Conservation (phyloP, 495 filamentous ascomycete species). For the Daldinia caldariorum region DNA sequence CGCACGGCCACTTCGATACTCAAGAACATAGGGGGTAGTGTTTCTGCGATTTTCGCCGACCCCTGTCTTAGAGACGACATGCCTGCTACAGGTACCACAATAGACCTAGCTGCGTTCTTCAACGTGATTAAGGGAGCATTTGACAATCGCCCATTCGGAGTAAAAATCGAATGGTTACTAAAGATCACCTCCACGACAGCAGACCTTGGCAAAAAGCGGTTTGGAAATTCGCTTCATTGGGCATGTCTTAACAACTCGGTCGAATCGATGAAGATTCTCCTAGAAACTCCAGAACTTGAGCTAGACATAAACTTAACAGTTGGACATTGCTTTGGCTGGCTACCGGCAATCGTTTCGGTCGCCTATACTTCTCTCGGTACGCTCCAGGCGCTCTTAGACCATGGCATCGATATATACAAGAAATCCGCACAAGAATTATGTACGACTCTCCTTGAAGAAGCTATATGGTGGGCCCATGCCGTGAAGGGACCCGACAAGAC, state of each 20-base stretch:
- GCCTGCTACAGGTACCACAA: constrained; percentile 12
- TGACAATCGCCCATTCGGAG: constrained; percentile 1
- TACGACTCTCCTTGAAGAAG: constrained; percentile 18
- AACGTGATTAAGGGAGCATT: constrained; percentile 14
- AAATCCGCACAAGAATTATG: constrained; percentile 17
- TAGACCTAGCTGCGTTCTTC: constrained; percentile 33
- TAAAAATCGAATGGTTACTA: constrained; percentile 29
- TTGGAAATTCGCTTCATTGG: constrained; percentile 37
- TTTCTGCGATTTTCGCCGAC: constrained; percentile 12
- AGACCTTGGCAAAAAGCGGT: background rate
- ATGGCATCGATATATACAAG: constrained; percentile 27
- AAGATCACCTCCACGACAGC: constrained; percentile 3
- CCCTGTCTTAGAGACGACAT: background rate
- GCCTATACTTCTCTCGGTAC: constrained; percentile 27
- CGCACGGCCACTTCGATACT: constrained; percentile 23
- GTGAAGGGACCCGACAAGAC: constrained; percentile 33
- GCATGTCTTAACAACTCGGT: constrained; percentile 25
- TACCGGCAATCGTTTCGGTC: constrained; percentile 13
- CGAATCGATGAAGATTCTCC: constrained; percentile 29
- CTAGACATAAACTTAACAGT: constrained; percentile 13
- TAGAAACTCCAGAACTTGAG: constrained; percentile 19
- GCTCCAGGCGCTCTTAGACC: constrained; percentile 26
- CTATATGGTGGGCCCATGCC: constrained; percentile 20
- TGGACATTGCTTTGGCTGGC: constrained; percentile 11
- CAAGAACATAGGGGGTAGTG: constrained; percentile 18